phyloP scores from a whole-genome alignment of 1,284 basidiomycete genomes.

The Meira miltonrushii region DNA sequence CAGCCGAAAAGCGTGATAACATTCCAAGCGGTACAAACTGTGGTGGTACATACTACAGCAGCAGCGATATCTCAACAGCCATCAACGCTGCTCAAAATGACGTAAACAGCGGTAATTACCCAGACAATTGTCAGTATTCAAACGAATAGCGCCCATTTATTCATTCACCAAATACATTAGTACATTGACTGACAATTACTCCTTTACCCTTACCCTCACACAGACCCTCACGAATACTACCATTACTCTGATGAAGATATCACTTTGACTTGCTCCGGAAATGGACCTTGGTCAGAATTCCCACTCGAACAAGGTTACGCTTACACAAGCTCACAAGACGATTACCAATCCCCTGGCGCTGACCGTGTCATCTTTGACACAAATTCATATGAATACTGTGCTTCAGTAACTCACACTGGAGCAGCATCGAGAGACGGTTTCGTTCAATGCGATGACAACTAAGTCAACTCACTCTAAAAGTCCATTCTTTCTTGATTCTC shows the following conservation, averaged over 20 bases:
- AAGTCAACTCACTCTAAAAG: not conserved
- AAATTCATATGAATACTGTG: slow-evolving; percentile 12
- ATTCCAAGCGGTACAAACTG: slow-evolving; percentile 12
- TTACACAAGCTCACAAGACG: not conserved
- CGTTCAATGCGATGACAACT: slow-evolving; percentile 13
- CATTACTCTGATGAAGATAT: slow-evolving; percentile 8
- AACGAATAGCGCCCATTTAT: not conserved
- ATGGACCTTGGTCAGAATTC: slow-evolving; percentile 14
- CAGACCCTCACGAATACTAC: slow-evolving; percentile 14
- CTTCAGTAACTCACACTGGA: slow-evolving; percentile 12
- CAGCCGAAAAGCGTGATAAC: not conserved
- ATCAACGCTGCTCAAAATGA: slow-evolving; percentile 13
- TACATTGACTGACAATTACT: not conserved
- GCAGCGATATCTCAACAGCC: slow-evolving; percentile 11
- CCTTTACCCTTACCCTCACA: not conserved
- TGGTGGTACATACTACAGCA: slow-evolving; percentile 10
- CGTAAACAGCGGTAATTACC: not conserved
- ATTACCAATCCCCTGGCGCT: slow-evolving; percentile 13
- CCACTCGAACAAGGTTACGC: slow-evolving; percentile 11
- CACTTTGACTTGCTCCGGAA: slow-evolving; percentile 6
- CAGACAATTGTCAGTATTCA: slow-evolving; percentile 8
- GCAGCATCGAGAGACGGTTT: not conserved
- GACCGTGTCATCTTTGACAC: slow-evolving; percentile 15
- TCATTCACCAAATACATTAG: not conserved
- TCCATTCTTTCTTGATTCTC: too few species aligned